These are phyloP conservation scores for Rhodotorula sp. DNA, from an alignment of 1,284 basidiomycete species.

Conservation along the genomic window DNA sequence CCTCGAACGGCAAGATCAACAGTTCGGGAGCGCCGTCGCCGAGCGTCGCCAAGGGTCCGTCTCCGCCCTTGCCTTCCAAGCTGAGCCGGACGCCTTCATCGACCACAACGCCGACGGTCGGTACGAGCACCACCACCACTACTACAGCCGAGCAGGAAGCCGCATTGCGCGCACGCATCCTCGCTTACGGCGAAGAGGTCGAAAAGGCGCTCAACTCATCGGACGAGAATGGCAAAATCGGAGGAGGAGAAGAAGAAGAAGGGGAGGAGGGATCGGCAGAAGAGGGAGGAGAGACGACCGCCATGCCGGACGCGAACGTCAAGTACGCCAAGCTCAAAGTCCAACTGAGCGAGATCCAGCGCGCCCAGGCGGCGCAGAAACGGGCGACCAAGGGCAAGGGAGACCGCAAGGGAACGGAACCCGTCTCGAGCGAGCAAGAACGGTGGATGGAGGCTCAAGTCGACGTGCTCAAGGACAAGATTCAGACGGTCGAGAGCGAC, in stretches of 20 bases:
- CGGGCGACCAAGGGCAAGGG: constrained; percentile 41
- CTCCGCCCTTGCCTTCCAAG: neutral
- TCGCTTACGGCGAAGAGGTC: constrained; percentile 30
- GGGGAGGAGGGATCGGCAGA: constrained; percentile 17
- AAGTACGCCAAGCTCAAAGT: constrained; percentile 38
- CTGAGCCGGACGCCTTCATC: neutral
- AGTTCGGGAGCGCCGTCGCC: neutral
- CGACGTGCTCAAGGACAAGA: constrained; percentile 56
- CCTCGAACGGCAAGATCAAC: neutral
- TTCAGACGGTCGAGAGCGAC: constrained; percentile 53
- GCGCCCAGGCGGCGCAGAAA: constrained; percentile 41
- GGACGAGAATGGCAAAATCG: neutral
- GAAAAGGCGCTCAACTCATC: constrained; percentile 24
- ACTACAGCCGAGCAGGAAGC: constrained; percentile 8
- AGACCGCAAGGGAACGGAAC: constrained; percentile 42
- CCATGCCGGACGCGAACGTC: constrained; percentile 42
- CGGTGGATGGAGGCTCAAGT: constrained; percentile 57
- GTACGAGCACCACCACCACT: neutral
- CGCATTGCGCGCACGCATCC: constrained; percentile 29
- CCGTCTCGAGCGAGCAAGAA: constrained; percentile 41
- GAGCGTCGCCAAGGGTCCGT: neutral
- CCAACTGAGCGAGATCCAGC: constrained; percentile 36
- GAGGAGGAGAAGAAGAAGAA: constrained; percentile 5
- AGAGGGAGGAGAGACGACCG: constrained; percentile 19
- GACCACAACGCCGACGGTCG: neutral